A percentile compares a stretch with the other conserved stretches of the same genome.
Conservation (phyloP, 257 asterid species). For the Przewalskia tangutica region DNA sequence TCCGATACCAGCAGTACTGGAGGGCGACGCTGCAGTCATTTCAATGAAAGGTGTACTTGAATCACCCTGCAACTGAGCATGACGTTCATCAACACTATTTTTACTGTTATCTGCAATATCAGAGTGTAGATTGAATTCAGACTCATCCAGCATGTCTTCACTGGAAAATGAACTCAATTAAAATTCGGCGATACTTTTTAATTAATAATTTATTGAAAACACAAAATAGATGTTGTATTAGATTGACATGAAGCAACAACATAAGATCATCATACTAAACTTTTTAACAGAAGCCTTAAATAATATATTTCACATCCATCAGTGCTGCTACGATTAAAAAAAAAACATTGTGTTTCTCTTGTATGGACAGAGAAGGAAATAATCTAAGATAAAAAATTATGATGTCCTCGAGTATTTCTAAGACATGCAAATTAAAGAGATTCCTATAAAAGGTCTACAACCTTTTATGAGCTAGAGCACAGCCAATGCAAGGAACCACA, state of each 20-base stretch:
- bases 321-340: neutral
- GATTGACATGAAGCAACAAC: neutral
- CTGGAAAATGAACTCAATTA: neutral
- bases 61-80: constrained; percentile 20
- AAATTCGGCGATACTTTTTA: neutral
- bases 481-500: neutral
- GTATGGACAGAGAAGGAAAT: neutral
- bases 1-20: constrained; percentile 30
- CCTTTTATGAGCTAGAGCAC: neutral
- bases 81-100: constrained; percentile 10
- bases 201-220: neutral
- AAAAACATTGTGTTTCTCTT: neutral
- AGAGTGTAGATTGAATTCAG: neutral
- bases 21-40: constrained; percentile 26
- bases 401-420: neutral
- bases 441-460: neutral
- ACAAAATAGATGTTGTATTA: neutral
- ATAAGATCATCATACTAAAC: neutral
- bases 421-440: neutral
- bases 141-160: neutral
- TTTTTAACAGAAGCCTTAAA: neutral
- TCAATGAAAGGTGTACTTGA: constrained; percentile 20
- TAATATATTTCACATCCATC: neutral
- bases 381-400: neutral
- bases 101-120: constrained; percentile 27